Evolutionary conservation across 2,329 filamentous ascomycete genomes (phyloP), one percentile per base, ranked within the genome.

Genomic region (Dactylonectria estremocensis): DNA sequence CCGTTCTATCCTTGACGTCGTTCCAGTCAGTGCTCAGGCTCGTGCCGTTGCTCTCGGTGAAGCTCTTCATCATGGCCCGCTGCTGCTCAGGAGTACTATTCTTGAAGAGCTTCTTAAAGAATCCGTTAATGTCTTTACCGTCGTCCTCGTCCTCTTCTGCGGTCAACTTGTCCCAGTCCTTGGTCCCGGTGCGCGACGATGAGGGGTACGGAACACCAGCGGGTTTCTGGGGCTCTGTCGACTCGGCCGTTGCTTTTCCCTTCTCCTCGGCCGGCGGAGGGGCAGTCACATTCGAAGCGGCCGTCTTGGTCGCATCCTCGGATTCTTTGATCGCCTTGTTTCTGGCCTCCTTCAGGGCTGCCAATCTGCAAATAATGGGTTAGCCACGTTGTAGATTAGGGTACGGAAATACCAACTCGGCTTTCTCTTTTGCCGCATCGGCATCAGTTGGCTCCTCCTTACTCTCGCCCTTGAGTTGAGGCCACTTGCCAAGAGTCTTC

Each of bases 41-140:
- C 0, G 96, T 99, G 5, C 96, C 96, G 74, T 97, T 96, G 80
- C 95, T 98, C 85, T 99, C 95, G 14, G 90, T 87, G 77, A 94
- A 98, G 78, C 94, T 97, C 89, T 99, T 99, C 90, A 97, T 94
- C 96, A 99, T 99, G 9, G 96, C 96, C 2, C 95, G 90, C 77
- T 91, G 90, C 66, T 94, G 93, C 74, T 99, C 95, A 0, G 91
- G 89, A 55, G 92, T 90, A 0, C 94, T 91, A 40, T 85, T 86
- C 69, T 92, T 90, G 83, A 95, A 98, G 1, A 99, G 85, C 76
- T 92, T 91, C 86, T 97, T 96, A 86, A 99, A 99, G 83, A 98
- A 98, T 11, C 81, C 78, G 74, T 97, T 92, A 9, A 95, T 90
- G 31, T 92, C 89, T 68, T 88, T 86, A 13, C 87, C 83, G 0